Percentiles rank a stretch among this genome's conserved stretches.
These are phyloP conservation scores for Aspergillus avenaceus DNA, from an alignment of 495 filamentous ascomycete genomes.

Conservation along the genomic window DNA sequence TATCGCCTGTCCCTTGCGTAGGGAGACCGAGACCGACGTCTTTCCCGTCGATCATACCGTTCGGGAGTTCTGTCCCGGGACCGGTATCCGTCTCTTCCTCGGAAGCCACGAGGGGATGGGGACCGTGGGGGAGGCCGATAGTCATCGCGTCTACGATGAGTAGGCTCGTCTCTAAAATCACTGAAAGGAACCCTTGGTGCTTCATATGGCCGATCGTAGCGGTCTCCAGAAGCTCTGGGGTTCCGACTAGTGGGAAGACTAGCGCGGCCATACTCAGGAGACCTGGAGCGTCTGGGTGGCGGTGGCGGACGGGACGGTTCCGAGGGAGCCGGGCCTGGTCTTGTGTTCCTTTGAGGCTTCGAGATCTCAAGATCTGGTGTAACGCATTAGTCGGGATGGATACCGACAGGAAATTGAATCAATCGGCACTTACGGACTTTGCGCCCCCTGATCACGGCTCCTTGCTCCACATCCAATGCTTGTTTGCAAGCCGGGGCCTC, in stretches of 20 bases:
- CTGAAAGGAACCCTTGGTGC: conserved; percentile 36
- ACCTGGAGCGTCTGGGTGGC: conserved; percentile 59
- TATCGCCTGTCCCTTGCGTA: conserved; percentile 56
- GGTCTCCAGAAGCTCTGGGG: conserved; percentile 33
- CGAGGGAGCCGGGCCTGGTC: conserved; percentile 38
- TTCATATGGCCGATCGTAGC: conserved; percentile 42
- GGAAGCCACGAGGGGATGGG: conserved; percentile 56
- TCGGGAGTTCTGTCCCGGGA: conserved; percentile 53
- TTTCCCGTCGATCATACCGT: conserved; percentile 54
- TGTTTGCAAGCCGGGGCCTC: conserved; percentile 65
- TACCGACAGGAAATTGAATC: neutral
- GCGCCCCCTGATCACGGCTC: conserved; percentile 69
- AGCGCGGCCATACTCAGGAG: conserved; percentile 62
- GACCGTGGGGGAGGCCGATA: conserved; percentile 58
- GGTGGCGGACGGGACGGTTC: conserved; percentile 35
- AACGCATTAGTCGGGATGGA: conserved; percentile 3
- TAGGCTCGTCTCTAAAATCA: conserved; percentile 47
- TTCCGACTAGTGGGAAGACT: conserved; percentile 35
- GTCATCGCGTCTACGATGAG: conserved; percentile 53
- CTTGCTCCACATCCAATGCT: conserved; percentile 75
- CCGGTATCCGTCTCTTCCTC: conserved; percentile 67
- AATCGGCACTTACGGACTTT: conserved; percentile 75
- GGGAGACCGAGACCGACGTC: conserved; percentile 67
- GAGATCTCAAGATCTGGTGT: conserved; percentile 85
- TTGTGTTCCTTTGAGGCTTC: conserved; percentile 76